Evolutionary conservation across 768 basidiomycete species (phyloP).

Genomic region (Suillus brevipes): DNA sequence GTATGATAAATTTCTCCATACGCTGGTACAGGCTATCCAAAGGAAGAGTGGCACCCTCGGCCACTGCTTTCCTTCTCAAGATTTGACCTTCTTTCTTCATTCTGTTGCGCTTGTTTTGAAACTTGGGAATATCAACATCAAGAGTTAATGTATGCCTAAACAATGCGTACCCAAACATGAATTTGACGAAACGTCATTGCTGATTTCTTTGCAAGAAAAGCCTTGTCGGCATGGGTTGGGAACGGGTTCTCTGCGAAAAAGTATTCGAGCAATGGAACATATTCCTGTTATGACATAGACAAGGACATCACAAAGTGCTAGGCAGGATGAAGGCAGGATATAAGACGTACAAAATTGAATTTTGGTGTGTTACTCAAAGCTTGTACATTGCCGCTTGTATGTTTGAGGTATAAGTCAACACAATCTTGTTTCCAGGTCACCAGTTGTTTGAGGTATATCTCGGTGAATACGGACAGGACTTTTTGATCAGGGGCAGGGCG

Average conservation of each 20-base stretch:
- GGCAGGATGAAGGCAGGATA: rapidly evolving
- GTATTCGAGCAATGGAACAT: constrained; percentile 43
- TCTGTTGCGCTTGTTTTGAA: constrained; percentile 49
- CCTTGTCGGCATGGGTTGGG: constrained; percentile 42
- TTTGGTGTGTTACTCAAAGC: rapidly evolving
- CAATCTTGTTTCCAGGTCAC: rapidly evolving
- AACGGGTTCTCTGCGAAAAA: constrained; percentile 52
- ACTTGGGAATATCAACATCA: constrained; percentile 32
- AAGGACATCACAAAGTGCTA: background rate
- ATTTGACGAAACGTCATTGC: constrained; percentile 49
- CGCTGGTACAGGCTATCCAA: constrained; percentile 26
- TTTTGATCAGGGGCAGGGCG: background rate
- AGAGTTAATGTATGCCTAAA: too few relatives aligned
- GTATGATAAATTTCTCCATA: constrained; percentile 30
- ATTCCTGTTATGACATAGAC: constrained; percentile 47
- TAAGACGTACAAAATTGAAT: background rate
- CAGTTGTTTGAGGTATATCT: background rate
- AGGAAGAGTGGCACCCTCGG: constrained; percentile 21
- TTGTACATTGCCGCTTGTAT: rapidly evolving
- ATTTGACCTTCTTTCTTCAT: constrained; percentile 31
- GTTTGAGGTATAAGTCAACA: background rate
- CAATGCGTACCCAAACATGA: constrained; percentile 57
- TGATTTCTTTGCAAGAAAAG: constrained; percentile 40
- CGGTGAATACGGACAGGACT: rapidly evolving
- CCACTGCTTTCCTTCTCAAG: constrained; percentile 26